Conservation (phyloP, 495 filamentous ascomycete genomes). For the Penicillium riverlandense region DNA sequence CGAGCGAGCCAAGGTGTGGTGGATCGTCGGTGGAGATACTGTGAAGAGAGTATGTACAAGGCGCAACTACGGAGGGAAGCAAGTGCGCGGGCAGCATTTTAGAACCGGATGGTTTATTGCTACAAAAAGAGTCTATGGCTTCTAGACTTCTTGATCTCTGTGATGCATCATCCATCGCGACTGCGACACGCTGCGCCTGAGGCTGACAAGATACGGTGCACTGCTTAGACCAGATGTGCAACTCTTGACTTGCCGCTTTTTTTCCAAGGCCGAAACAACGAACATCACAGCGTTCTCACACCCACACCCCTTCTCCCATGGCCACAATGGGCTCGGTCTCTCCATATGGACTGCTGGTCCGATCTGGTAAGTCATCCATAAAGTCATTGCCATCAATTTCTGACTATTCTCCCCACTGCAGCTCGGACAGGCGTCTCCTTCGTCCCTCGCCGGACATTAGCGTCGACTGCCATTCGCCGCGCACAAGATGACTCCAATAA, state of each 20-base stretch:
- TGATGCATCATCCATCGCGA: too few relatives aligned
- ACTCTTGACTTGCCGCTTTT: slow-evolving; percentile 22
- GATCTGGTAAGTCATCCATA: slow-evolving; percentile 23
- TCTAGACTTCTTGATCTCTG: too few relatives aligned
- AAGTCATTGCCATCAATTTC: neutral
- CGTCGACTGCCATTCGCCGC: slow-evolving; percentile 24
- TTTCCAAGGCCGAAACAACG: slow-evolving; percentile 17
- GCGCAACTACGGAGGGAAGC: slow-evolving; percentile 1
- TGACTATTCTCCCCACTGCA: slow-evolving; percentile 4
- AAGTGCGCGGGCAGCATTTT: neutral
- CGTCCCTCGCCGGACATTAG: slow-evolving; percentile 35
- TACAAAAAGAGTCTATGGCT: too few relatives aligned
- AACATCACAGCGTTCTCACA: neutral
- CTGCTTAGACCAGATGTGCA: slow-evolving; percentile 14
- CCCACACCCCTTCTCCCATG: slow-evolving; percentile 17
- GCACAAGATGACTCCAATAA: slow-evolving; percentile 21
- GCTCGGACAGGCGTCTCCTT: slow-evolving; percentile 31
- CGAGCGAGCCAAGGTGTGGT: slow-evolving; percentile 25
- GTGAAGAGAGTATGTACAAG: slow-evolving; percentile 5
- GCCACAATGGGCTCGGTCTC: slow-evolving; percentile 33
- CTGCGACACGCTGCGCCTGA: too few relatives aligned
- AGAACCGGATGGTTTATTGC: too few relatives aligned
- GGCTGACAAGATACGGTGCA: too few relatives aligned
- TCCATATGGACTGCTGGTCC: slow-evolving; percentile 34
- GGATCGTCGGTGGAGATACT: slow-evolving; percentile 30